These are phyloP conservation scores for Brasenia schreberi DNA, from an alignment of 164 flowering plant species.

Conservation along the genomic window DNA sequence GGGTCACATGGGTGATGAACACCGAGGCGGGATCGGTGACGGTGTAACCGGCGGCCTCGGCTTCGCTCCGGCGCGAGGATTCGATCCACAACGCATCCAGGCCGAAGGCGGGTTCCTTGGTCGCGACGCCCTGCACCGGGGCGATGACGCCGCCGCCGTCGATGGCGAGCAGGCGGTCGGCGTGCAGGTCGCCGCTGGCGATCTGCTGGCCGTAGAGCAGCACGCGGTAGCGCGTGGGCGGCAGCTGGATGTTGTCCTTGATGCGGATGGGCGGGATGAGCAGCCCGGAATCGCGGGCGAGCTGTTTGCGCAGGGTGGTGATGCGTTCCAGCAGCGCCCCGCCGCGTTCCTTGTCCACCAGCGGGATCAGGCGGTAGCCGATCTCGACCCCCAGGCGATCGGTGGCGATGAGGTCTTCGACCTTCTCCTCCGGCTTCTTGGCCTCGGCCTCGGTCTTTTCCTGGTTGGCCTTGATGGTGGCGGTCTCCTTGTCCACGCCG, in stretches of 20 bases:
- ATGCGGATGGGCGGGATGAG: neutral
- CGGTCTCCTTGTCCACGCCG: neutral
- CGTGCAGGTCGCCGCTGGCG: neutral
- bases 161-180: neutral
- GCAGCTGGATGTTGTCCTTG: neutral
- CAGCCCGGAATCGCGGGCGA: neutral
- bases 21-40: neutral
- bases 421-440: neutral
- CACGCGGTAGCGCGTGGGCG: neutral
- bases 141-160: neutral
- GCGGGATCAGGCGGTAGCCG: conserved; percentile 1
- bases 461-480: neutral
- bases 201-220: neutral
- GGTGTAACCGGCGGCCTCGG: neutral
- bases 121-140: neutral
- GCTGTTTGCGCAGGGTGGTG: neutral
- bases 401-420: neutral
- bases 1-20: neutral
- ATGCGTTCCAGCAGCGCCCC: neutral
- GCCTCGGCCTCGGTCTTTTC: neutral
- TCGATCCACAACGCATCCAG: neutral
- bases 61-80: neutral
- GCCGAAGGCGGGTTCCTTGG: neutral
- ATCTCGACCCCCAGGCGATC: neutral
- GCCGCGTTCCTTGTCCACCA: neutral